These are phyloP conservation scores for Tolypocladium cylindrosporum DNA, from an alignment of 2,329 filamentous ascomycete genomes.

Conservation along the genomic window DNA sequence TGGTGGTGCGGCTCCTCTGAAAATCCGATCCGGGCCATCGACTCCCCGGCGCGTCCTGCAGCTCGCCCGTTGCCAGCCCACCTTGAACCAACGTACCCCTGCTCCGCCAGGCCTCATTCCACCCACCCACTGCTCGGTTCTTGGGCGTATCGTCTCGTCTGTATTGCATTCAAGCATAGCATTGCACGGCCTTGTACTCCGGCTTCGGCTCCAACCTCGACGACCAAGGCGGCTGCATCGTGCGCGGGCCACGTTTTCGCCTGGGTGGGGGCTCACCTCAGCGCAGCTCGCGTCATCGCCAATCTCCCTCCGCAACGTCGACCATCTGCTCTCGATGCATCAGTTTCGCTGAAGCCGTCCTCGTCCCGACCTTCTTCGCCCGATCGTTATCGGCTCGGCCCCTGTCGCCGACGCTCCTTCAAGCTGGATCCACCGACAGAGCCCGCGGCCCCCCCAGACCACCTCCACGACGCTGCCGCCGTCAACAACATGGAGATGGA, in stretches of 20 bases:
- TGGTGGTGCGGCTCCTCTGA: slow-evolving; percentile 14
- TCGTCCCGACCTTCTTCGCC: background rate
- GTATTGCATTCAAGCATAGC: background rate
- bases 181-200: background rate
- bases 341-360: background rate
- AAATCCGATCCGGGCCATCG: slow-evolving; percentile 16
- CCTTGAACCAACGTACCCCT: slow-evolving; percentile 4
- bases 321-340: background rate
- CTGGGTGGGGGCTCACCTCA: background rate
- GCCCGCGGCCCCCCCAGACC: slow-evolving; percentile 12
- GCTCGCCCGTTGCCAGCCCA: slow-evolving; percentile 1
- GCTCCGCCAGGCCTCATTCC: background rate
- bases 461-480: slow-evolving; percentile 24
- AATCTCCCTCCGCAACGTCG: background rate
- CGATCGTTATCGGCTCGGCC: background rate
- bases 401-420: slow-evolving; percentile 9
- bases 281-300: background rate
- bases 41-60: background rate
- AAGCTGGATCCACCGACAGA: slow-evolving; percentile 43
- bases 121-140: background rate
- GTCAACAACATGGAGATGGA: slow-evolving; percentile 40
- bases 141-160: background rate
- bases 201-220: background rate
- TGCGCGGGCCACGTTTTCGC: background rate
- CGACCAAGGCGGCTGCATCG: background rate